Conservation (phyloP, 306 rosid genomes). For the Rosa lucieae region DNA sequence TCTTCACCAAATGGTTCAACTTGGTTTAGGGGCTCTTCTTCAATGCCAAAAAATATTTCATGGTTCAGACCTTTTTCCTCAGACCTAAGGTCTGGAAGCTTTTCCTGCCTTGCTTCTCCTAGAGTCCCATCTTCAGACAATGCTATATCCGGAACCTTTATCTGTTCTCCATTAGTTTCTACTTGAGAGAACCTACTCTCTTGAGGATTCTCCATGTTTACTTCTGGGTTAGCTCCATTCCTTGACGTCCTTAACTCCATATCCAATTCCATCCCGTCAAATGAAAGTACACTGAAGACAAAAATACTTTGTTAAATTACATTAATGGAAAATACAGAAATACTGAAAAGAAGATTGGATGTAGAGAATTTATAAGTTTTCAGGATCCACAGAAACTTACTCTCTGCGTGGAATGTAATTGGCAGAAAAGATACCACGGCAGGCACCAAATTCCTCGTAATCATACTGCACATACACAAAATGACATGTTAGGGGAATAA, state of each 20-base stretch:
- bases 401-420: conserved; percentile 40
- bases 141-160: conserved; percentile 18
- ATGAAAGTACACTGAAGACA: conserved; percentile 43
- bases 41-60: conserved; percentile 25
- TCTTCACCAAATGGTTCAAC: conserved; percentile 6
- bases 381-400: conserved; percentile 41
- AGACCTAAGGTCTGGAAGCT: not conserved
- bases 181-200: conserved; percentile 30
- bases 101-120: not conserved
- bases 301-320: conserved; percentile 12
- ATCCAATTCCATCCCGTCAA: conserved; percentile 40
- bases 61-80: conserved; percentile 33
- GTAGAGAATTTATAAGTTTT: conserved; percentile 16
- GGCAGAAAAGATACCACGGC: conserved; percentile 26
- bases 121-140: conserved; percentile 18
- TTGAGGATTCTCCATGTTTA: conserved; percentile 30
- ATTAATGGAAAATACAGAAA: conserved; percentile 5
- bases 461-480: conserved; percentile 46
- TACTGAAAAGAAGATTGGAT: conserved; percentile 17
- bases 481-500: conserved; percentile 9
- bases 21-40: conserved; percentile 28
- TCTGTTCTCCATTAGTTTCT: conserved; percentile 35
- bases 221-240: conserved; percentile 21
- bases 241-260: conserved; percentile 35
- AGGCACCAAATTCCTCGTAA: conserved; percentile 48